Base-by-base conservation (phyloP, 2,329 filamentous ascomycete genomes). In the Blumeriella jaapii region DNA sequence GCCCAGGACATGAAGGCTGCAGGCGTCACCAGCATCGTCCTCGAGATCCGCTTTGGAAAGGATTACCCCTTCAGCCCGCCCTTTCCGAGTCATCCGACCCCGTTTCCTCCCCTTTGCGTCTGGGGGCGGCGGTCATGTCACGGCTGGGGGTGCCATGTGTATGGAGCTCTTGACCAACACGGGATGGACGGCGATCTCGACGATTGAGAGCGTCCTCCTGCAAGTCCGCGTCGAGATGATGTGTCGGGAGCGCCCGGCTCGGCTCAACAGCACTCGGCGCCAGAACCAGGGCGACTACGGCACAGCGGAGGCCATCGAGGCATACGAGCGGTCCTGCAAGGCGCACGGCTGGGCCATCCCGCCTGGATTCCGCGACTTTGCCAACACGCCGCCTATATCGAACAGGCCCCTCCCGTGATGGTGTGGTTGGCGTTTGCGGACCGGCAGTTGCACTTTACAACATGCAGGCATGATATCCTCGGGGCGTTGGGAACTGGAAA, bases 71-170 rank as follows among this genome's bases (percentile, higher is more conserved):
- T 81, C 52, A 69, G 73, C 1, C 87, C 87, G 3, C 87, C 87
- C 0, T 93, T 94, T 93, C 17, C 78, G 87, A 5, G 75, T 94
- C 11, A 69, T 94, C 34, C 74, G 80, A 5, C 87, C 87, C 1
- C 77, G 79, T 4, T 89, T 94, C 55, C 56, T 89, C 13, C 66
- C 73, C 2, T 89, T 89, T 51, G 54, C 62, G 16, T 49, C 63
- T 4, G 84, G 85, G 4, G 87, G 86, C 13, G 87, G 87, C 15
- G 86, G 86, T 0, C 83, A 94, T 55, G 78, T 95, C 40, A 93
- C 87, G 0, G 62, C 67, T 1, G 87, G 87, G 15, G 87, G 87
- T 1, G 82, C 86, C 1, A 73, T 95, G 60, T 76, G 72, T 56
- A 87, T 93, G 74, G 78, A 91, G 57, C 66, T 91, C 4, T 66